Evolutionary conservation across 306 rosid species (phyloP), one percentile per base, ranked within the genome.

Genomic region (Benincasa hispida): DNA sequence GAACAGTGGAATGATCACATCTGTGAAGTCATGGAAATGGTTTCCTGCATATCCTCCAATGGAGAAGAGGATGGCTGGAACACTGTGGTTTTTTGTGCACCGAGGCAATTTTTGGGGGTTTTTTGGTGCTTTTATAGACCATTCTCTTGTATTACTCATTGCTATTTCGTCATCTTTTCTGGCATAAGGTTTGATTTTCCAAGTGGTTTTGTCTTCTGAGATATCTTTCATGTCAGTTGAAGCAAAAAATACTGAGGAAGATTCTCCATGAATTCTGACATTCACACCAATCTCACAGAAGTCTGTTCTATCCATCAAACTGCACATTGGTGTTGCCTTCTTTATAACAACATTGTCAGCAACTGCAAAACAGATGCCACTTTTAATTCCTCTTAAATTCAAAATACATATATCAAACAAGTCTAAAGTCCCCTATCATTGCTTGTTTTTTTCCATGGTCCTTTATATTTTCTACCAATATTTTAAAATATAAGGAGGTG

Each of bases 1-100:
- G 68, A 86, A 93, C 34, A 93, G 75, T 3, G 98, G 98, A 77
- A 93, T 81, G 22, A 93, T 15, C 68, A 88, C 77, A 72, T 93
- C 98, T 10, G 90, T 81, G 85, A 89, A 89, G 47, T 93, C 98
- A 73, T 93, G 98, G 78, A 91, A 93, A 82, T 91, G 91, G 86
- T 93, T 93, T 34, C 97, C 97, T 14, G 80, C 61, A 72, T 91
- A 93, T 53, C 98, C 98, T 73, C 86, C 88, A 34, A 51, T 76
- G 3, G 98, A 93, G 80, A 93, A 93, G 74, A 93, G 35, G 5
- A 93, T 75, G 63, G 91, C 96, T 19, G 97, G 92, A 77, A 88
- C 83, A 25, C 72, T 82, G 61, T 91, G 96, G 37, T 70, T 79
- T 82, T 78, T 54, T 34, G 80, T 79, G 79, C 98, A 93, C 18